These are phyloP conservation scores for Chalciporus pseudorubinellus DNA, from an alignment of 768 basidiomycete genomes.

Conservation along the genomic window DNA sequence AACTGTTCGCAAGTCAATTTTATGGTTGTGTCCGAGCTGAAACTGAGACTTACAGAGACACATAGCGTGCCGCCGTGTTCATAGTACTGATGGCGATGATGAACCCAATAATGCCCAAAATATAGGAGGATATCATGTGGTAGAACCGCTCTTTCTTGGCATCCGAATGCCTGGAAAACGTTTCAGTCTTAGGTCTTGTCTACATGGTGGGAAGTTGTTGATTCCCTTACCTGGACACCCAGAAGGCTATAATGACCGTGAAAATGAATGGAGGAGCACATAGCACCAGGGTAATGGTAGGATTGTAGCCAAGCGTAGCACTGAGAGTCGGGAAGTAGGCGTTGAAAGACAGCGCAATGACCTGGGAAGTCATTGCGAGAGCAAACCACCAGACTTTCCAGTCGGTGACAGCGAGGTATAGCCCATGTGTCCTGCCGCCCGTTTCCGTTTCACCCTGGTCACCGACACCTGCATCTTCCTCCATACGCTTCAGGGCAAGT, in stretches of 20 bases:
- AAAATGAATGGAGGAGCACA: conserved; percentile 77
- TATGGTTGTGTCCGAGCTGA: conserved; percentile 6
- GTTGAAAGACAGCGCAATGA: conserved; percentile 66
- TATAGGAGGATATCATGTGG: conserved; percentile 57
- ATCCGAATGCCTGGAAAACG: conserved; percentile 60
- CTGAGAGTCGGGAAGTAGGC: conserved; percentile 81
- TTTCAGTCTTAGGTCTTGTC: too few species aligned
- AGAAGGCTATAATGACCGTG: conserved; percentile 54
- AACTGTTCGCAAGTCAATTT: conserved; percentile 39
- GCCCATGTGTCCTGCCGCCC: conserved; percentile 41
- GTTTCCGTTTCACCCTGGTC: conserved; percentile 48
- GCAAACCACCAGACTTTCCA: conserved; percentile 84
- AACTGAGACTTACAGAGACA: conserved; percentile 49
- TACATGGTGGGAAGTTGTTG: too few species aligned
- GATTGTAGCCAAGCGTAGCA: conserved; percentile 64
- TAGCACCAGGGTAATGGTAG: conserved; percentile 63
- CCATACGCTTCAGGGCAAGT: conserved; percentile 58
- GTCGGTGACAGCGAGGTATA: conserved; percentile 64
- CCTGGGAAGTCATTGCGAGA: conserved; percentile 37
- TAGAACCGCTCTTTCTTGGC: conserved; percentile 64
- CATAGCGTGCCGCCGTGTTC: conserved; percentile 61
- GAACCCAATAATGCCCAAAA: conserved; percentile 65
- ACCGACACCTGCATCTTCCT: conserved; percentile 61
- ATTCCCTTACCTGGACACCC: conserved; percentile 43
- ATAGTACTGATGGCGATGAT: conserved; percentile 62